Conservation (phyloP, 805 yeast species). For the Priceomyces fermenticarens region DNA sequence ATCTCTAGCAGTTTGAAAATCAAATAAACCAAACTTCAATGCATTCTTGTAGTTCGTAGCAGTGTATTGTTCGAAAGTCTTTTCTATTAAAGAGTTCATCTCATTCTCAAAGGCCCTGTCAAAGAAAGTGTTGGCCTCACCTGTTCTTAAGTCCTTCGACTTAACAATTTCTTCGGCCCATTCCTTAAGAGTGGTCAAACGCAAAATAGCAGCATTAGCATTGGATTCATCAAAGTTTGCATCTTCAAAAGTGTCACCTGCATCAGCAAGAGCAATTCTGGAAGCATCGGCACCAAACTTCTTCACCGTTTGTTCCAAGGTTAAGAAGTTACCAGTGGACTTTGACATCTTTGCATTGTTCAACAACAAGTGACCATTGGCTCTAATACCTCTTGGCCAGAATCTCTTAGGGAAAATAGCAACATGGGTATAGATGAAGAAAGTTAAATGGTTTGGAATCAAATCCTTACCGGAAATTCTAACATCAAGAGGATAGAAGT, state of each 20-base stretch:
- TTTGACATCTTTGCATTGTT: constrained; percentile 98
- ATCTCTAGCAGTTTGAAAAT: constrained; percentile 93
- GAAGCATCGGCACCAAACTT: constrained; percentile 98
- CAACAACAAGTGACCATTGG: constrained; percentile 91
- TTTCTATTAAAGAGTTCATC: constrained; percentile 77
- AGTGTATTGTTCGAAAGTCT: constrained; percentile 67
- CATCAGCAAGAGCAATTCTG: constrained; percentile 96
- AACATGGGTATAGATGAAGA: constrained; percentile 88
- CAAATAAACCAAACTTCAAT: constrained; percentile 86
- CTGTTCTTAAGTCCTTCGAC: constrained; percentile 48
- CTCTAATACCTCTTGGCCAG: constrained; percentile 95
- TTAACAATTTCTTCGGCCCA: constrained; percentile 84
- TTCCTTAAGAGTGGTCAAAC: constrained; percentile 87
- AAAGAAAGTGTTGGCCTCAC: constrained; percentile 58
- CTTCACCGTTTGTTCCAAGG: constrained; percentile 75
- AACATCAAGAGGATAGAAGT: constrained; percentile 91
- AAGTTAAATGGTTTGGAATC: constrained; percentile 95
- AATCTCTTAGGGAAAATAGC: constrained; percentile 85
- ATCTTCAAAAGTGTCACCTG: constrained; percentile 96
- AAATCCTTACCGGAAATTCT: constrained; percentile 95
- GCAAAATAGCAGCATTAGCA: constrained; percentile 95
- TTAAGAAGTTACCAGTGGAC: constrained; percentile 95
- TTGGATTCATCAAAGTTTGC: constrained; percentile 96
- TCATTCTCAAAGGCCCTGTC: constrained; percentile 92
- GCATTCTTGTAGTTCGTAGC: constrained; percentile 83